A percentile compares a stretch with the other conserved stretches of the same genome.
phyloP scores from a whole-genome alignment of 805 yeast genomes.

The Crinitomyces ghanaensis region DNA sequence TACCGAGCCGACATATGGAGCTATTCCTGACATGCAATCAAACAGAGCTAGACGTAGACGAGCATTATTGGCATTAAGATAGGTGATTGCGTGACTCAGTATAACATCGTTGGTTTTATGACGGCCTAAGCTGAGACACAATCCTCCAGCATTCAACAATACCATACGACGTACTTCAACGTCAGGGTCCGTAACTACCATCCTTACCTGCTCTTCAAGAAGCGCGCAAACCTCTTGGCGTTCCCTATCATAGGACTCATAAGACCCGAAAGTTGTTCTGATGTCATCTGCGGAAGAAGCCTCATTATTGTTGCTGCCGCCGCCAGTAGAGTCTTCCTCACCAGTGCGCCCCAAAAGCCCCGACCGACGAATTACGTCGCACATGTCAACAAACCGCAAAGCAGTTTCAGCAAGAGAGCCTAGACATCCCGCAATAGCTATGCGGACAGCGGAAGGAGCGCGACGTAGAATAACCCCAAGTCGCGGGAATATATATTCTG shows the following conservation, averaged over 20 bases:
- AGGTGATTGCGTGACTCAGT: constrained; percentile 82
- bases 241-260: constrained; percentile 26
- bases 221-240: constrained; percentile 37
- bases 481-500: constrained; percentile 74
- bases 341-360: constrained; percentile 22
- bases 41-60: constrained; percentile 62
- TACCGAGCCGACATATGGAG: constrained; percentile 69
- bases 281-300: too few species aligned
- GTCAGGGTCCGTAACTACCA: constrained; percentile 58
- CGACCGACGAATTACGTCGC: constrained; percentile 33
- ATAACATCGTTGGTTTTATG: constrained; percentile 83
- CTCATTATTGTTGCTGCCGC: constrained; percentile 21
- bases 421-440: constrained; percentile 59
- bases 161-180: constrained; percentile 59
- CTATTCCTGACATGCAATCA: constrained; percentile 56
- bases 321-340: constrained; percentile 27
- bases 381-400: constrained; percentile 49
- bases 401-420: constrained; percentile 64
- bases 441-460: constrained; percentile 40
- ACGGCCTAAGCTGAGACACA: constrained; percentile 74
- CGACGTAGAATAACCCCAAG: constrained; percentile 35
- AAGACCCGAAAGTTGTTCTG: constrained; percentile 6
- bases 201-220: constrained; percentile 55
- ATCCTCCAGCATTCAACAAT: constrained; percentile 56
- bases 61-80: constrained; percentile 67